Base-by-base conservation (phyloP, 306 rosid genomes). In the Dryas drummondii region DNA sequence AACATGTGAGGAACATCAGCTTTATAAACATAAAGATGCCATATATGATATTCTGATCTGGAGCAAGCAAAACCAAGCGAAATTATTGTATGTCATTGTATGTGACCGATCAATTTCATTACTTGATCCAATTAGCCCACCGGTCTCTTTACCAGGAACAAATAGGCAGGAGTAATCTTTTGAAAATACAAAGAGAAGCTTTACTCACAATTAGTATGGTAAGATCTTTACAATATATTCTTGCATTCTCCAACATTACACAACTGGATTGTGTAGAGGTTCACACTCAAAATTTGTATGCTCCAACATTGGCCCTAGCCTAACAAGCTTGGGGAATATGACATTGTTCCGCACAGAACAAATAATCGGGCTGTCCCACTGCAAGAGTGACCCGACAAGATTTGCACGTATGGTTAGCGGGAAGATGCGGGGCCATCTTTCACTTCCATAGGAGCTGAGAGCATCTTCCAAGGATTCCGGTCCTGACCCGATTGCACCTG, bases 401-500 rank as follows among this genome's bases (percentile, higher is more conserved):
- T 90, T 84, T 58, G 98, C 97, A 3, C 96, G 93, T 10, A 88
- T 50, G 53, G 94, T 87, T 45, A 94, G 84, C 4, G 94, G 94
- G 76, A 91, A 90, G 40, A 94, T 66, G 9, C 94, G 90, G 1
- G 84, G 78, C 97, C 98, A 91, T 84, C 96, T 86, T 73, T 88
- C 97, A 8, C 40, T 69, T 75, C 91, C 93, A 45, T 91, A 86
- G 9, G 88, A 87, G 51, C 71, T 72, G 37, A 94, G 77, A 78
- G 94, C 96, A 66, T 53, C 86, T 84, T 87, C 94, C 2, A 91
- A 76, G 0, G 88, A 79, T 0, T 66, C 47, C 16, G 83, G 75
- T 61, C 79, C 80, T 4, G 92, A 87, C 11, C 86, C 71, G 49
- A 93, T 78, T 6, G 93, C 96, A 45, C 48, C 40, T 8, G 88